Conservation (phyloP, 177 flowering plant genomes). For the Vitis hybrid region DNA sequence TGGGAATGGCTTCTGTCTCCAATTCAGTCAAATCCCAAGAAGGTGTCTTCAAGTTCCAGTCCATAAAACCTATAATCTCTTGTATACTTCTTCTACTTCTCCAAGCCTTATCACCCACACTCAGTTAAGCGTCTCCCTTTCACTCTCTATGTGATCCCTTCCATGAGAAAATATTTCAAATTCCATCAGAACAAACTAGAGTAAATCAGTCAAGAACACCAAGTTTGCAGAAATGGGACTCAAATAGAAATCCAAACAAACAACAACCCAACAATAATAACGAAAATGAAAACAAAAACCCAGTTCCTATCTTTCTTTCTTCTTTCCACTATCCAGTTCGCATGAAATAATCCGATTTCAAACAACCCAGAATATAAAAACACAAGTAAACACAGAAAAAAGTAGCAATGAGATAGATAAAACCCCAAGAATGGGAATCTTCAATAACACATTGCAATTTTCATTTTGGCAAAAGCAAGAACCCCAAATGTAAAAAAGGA, state of each 20-base stretch:
- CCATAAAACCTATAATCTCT: conserved; percentile 21
- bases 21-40: conserved; percentile 37
- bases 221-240: not conserved
- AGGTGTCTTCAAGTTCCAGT: conserved; percentile 38
- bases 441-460: no score
- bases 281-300: not conserved
- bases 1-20: conserved; percentile 24
- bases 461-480: no score
- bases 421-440: no score
- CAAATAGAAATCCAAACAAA: not conserved
- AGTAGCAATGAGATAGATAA: no score
- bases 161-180: not conserved
- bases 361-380: not conserved
- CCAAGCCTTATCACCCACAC: not conserved
- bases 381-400: not conserved
- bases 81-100: not conserved
- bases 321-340: no score
- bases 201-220: not conserved
- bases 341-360: not conserved
- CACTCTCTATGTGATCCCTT: not conserved
- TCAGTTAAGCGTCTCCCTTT: conserved; percentile 1
- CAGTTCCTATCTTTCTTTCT: not conserved
- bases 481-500: no score
- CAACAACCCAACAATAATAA: no score
- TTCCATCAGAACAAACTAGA: not conserved